Evolutionary conservation across 176 grass and related monocot genomes (phyloP).

Genomic region (Oryza meridionalis): DNA sequence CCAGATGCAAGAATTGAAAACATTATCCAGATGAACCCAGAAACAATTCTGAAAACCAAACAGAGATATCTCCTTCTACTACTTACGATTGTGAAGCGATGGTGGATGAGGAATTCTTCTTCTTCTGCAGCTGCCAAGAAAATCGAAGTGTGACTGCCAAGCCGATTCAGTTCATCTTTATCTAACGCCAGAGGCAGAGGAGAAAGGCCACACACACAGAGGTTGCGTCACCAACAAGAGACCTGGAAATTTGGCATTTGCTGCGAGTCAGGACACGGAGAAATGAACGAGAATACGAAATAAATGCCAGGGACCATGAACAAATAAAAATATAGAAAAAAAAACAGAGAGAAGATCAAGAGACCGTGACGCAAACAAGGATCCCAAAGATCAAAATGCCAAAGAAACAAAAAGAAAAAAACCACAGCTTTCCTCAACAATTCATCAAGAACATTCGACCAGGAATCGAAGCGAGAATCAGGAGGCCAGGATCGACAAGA

Average conservation of each 20-base stretch:
- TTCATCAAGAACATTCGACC: slow-evolving; percentile 22
- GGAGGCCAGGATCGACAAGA: slow-evolving; percentile 14
- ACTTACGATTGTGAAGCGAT: slow-evolving; percentile 37
- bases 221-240: slow-evolving; percentile 36
- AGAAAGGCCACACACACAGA: slow-evolving; percentile 3
- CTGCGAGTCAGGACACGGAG: slow-evolving; percentile 22
- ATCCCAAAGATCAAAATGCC: slow-evolving; percentile 23
- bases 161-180: slow-evolving; percentile 15
- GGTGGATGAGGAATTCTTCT: slow-evolving; percentile 33
- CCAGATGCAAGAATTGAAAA: slow-evolving; percentile 17
- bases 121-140: slow-evolving; percentile 34
- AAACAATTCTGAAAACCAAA: slow-evolving; percentile 6
- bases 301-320: slow-evolving; percentile 32
- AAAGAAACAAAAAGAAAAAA: neutral
- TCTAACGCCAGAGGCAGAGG: neutral
- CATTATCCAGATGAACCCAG: neutral
- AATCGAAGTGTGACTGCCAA: neutral
- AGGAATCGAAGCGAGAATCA: slow-evolving; percentile 3
- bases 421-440: slow-evolving; percentile 7
- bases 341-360: slow-evolving; percentile 12
- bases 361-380: slow-evolving; percentile 33
- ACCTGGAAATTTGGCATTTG: slow-evolving; percentile 60
- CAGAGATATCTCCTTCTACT: slow-evolving; percentile 18
- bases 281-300: neutral
- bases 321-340: neutral